Evolutionary conservation across 495 filamentous ascomycete genomes (phyloP).

Genomic region (Neurospora sublineolata): DNA sequence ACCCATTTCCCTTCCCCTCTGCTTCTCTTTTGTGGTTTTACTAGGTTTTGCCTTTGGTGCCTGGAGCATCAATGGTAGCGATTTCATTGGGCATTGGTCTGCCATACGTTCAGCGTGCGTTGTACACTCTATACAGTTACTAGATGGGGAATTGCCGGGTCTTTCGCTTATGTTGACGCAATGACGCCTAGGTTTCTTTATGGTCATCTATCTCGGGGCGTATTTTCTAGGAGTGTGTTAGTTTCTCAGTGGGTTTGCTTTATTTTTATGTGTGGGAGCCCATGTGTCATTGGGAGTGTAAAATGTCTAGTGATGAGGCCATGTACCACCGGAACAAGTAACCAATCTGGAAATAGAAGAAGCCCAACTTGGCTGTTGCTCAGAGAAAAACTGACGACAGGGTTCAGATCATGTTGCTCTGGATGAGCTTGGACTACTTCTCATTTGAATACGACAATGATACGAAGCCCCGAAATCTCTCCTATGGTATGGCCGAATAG

Average conservation of each 20-base stretch:
- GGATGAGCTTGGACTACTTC: neutral
- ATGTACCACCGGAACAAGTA: neutral
- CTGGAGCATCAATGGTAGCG: neutral
- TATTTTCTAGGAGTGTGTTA: neutral
- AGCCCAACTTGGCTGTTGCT: neutral
- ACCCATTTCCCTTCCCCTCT: neutral
- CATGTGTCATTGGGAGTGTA: neutral
- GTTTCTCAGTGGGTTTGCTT: neutral
- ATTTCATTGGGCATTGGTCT: neutral
- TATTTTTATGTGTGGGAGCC: neutral
- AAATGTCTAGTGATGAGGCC: neutral
- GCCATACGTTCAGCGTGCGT: neutral
- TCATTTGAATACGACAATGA: neutral
- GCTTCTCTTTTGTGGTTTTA: neutral
- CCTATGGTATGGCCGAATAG: neutral
- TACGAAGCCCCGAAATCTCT: neutral
- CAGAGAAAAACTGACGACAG: neutral
- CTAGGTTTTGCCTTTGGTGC: neutral
- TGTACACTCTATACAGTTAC: neutral
- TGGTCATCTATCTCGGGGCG: neutral
- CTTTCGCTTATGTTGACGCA: neutral
- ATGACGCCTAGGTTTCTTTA: neutral
- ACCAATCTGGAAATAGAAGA: neutral
- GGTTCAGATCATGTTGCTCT: neutral
- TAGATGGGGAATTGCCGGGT: neutral